Conservation (phyloP, 2,329 filamentous ascomycete species). For the Aureobasidium leucospermi region DNA sequence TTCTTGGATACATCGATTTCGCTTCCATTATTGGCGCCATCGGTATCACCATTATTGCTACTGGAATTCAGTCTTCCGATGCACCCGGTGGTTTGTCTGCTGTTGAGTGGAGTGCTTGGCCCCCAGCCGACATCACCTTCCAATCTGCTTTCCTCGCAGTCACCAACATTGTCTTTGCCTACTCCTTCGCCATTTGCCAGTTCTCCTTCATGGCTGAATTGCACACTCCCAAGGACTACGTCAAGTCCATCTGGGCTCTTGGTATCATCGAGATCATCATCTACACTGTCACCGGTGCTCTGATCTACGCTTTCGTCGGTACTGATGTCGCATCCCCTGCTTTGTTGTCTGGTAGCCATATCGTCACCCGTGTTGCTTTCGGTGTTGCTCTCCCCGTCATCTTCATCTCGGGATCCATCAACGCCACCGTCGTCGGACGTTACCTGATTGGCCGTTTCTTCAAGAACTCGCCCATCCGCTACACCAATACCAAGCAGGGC, state of each 20-base stretch:
- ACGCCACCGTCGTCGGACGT: constrained; percentile 43
- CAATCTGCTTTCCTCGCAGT: constrained; percentile 56
- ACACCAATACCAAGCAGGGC: constrained; percentile 35
- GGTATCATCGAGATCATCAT: constrained; percentile 55
- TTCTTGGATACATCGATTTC: constrained; percentile 32
- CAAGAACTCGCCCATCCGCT: constrained; percentile 45
- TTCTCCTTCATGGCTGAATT: constrained; percentile 63
- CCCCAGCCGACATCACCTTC: constrained; percentile 33
- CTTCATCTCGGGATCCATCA: constrained; percentile 65
- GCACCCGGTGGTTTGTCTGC: constrained; percentile 24
- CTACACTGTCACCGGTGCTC: constrained; percentile 58
- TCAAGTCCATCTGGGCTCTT: constrained; percentile 53
- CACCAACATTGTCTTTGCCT: constrained; percentile 65
- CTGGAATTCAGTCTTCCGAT: constrained; percentile 24
- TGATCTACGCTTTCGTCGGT: constrained; percentile 63
- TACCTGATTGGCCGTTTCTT: constrained; percentile 62
- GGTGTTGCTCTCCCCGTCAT: constrained; percentile 67
- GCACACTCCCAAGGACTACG: constrained; percentile 55
- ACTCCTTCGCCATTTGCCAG: constrained; percentile 50
- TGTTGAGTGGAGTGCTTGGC: constrained; percentile 30
- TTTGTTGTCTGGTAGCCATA: constrained; percentile 51
- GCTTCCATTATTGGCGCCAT: constrained; percentile 29
- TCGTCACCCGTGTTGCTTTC: constrained; percentile 58
- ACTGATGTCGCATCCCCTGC: constrained; percentile 56
- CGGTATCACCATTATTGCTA: constrained; percentile 29